These are phyloP conservation scores for Ceratocystis huliohia DNA, from an alignment of 2,329 filamentous ascomycete species.

Conservation along the genomic window DNA sequence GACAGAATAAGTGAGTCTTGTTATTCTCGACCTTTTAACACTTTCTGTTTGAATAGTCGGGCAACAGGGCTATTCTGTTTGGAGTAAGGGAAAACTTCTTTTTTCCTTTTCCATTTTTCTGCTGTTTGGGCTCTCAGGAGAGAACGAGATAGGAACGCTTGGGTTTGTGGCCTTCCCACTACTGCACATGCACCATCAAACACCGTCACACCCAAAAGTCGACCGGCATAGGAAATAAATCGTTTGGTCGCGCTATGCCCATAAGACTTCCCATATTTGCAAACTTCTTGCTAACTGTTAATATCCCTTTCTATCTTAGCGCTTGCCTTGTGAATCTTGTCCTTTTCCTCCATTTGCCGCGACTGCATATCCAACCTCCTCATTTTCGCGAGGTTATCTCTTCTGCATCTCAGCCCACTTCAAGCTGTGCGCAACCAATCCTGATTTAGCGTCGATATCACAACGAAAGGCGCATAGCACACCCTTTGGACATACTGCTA, in stretches of 20 bases:
- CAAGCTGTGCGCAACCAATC: neutral
- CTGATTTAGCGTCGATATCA: neutral
- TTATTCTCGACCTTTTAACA: neutral
- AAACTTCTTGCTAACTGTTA: neutral
- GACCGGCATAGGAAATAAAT: too few species aligned
- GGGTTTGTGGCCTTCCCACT: neutral
- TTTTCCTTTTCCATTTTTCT: neutral
- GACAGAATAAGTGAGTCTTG: neutral
- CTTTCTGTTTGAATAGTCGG: neutral
- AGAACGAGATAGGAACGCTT: neutral
- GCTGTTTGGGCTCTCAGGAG: neutral
- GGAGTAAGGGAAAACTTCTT: neutral
- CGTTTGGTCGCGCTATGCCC: too few species aligned
- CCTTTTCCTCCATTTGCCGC: neutral
- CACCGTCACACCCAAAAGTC: neutral
- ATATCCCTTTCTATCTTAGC: neutral
- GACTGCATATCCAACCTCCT: slow-evolving; percentile 7
- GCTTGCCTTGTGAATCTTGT: neutral
- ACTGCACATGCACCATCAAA: neutral
- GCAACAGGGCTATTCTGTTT: neutral
- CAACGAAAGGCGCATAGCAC: neutral
- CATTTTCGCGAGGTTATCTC: neutral
- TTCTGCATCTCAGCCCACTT: slow-evolving; percentile 3
- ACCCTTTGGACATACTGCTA: neutral
- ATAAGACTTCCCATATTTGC: too few species aligned